phyloP scores from a whole-genome alignment of 495 filamentous ascomycete species.

The Neurospora intermedia region DNA sequence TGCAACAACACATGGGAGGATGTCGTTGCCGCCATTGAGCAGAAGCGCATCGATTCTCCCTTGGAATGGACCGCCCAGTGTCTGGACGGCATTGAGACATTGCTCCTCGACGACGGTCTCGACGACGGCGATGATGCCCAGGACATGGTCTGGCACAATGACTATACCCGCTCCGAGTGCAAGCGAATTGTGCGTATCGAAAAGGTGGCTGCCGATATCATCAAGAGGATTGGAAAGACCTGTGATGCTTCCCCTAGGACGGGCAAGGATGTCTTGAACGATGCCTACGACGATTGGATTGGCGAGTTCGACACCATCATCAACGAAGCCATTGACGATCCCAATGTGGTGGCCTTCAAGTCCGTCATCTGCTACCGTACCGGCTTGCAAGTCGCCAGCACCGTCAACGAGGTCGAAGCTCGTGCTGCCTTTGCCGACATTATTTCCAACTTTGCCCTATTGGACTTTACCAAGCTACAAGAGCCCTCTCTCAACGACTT shows the following conservation, averaged over 20 bases:
- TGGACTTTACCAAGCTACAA: slow-evolving; percentile 39
- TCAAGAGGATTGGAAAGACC: slow-evolving; percentile 35
- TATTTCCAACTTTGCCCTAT: slow-evolving; percentile 12
- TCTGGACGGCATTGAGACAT: slow-evolving; percentile 61
- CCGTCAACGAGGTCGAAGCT: slow-evolving; percentile 15
- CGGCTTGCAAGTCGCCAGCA: slow-evolving; percentile 48
- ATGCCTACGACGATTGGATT: slow-evolving; percentile 21
- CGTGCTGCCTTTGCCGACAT: slow-evolving; percentile 19
- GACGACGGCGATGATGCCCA: slow-evolving; percentile 45
- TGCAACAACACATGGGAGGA: slow-evolving; percentile 51
- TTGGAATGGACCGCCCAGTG: slow-evolving; percentile 51
- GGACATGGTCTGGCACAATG: slow-evolving; percentile 58
- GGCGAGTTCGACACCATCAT: slow-evolving; percentile 35
- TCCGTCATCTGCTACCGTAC: slow-evolving; percentile 76
- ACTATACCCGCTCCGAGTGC: slow-evolving; percentile 47
- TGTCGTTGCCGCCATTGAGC: slow-evolving; percentile 48
- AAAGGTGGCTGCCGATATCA: slow-evolving; percentile 54
- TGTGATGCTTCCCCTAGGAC: slow-evolving; percentile 5
- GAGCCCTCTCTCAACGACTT: slow-evolving; percentile 54
- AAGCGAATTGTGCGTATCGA: slow-evolving; percentile 82
- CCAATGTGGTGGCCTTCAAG: slow-evolving; percentile 74
- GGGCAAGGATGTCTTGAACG: slow-evolving; percentile 13
- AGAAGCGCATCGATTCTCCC: slow-evolving; percentile 43
- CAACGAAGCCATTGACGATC: slow-evolving; percentile 43
- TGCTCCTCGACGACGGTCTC: slow-evolving; percentile 74